Evolutionary conservation across 306 rosid species (phyloP).

Genomic region (Cucurbita ficifolia): DNA sequence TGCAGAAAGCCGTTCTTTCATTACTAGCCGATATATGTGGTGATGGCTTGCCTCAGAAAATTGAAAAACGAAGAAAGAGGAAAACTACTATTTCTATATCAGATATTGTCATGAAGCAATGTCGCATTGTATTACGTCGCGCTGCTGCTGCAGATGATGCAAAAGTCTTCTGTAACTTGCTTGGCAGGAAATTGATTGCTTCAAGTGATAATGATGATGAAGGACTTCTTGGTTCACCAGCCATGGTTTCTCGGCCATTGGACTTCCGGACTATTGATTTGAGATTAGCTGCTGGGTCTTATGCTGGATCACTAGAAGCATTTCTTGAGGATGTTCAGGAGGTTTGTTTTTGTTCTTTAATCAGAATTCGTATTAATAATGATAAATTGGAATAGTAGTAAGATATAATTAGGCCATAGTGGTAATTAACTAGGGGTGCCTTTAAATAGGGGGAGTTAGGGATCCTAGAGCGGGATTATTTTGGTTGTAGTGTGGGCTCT

Average conservation of each 20-base stretch:
- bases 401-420: not conserved
- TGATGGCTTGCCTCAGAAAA: conserved; percentile 33
- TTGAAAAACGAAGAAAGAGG: conserved; percentile 44
- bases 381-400: not conserved
- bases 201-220: conserved; percentile 95
- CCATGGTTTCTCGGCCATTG: conserved; percentile 87
- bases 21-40: conserved; percentile 47
- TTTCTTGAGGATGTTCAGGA: conserved; percentile 87
- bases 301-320: conserved; percentile 75
- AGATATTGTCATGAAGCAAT: conserved; percentile 72
- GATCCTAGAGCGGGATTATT: not conserved
- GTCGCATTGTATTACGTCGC: conserved; percentile 78
- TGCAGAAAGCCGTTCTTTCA: conserved; percentile 96
- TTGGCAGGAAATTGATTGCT: conserved; percentile 71
- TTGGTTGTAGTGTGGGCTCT: not conserved
- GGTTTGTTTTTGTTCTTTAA: conserved; percentile 35
- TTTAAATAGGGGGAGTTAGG: not conserved
- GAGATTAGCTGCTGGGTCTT: conserved; percentile 82
- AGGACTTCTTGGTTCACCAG: conserved; percentile 92
- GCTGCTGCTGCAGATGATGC: conserved; percentile 83
- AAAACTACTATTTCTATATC: conserved; percentile 46
- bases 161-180: conserved; percentile 85
- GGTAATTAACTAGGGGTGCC: not conserved
- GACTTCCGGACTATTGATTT: conserved; percentile 93
- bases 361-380: not conserved